Base-by-base conservation (phyloP, 225 moss, liverwort and hornwort species). In the Physcomitrellopsis africana region DNA sequence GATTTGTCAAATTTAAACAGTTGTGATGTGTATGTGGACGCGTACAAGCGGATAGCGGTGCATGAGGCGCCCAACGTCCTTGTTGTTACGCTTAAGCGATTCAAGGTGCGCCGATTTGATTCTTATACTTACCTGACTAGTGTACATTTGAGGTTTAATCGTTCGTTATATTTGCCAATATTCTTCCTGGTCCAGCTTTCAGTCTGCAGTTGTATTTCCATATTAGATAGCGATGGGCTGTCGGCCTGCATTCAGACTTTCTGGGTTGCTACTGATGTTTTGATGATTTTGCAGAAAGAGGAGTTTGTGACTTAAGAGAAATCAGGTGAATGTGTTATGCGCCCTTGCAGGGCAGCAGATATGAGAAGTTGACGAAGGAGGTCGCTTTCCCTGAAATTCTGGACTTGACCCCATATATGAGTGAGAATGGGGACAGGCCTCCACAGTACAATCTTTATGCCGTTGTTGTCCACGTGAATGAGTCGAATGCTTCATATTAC, bases 21-120 rank as follows among this genome's bases (percentile, higher is more conserved):
- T 79, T 94, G 96, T 70, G 82, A 92, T 79, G 85, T 81, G 16
- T 96, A 96, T 69, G 96, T 94, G 72, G 86, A 79, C 83, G 96
- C 92, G 22, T 82, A 84, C 63, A 96, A 96, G 79, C 96, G 88
- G 63, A 92, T 96, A 61, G 91, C 96, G 37, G 48, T 96, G 59
- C 91, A 94, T 67, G 94, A 94, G 73, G 88, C 91, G 14, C 96
- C 96, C 51, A 96, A 94, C 69, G 85, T 96, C 71, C 89, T 96
- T 76, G 89, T 91, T 67, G 78, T 94, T 77, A 88, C 96, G 27
- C 89, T 96, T 10, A 96, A 94, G 79, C 88, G 96, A 37, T 96
- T 96, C 42, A 92, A 94, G 94, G 96, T 96, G 60, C 24, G 27
- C 51, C 24, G 52, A 26, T 60, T 26, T 56, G 24, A 43, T 26